Conservation (phyloP, 108 stramenopile species). For the Fragilariopsis cylindrus region DNA sequence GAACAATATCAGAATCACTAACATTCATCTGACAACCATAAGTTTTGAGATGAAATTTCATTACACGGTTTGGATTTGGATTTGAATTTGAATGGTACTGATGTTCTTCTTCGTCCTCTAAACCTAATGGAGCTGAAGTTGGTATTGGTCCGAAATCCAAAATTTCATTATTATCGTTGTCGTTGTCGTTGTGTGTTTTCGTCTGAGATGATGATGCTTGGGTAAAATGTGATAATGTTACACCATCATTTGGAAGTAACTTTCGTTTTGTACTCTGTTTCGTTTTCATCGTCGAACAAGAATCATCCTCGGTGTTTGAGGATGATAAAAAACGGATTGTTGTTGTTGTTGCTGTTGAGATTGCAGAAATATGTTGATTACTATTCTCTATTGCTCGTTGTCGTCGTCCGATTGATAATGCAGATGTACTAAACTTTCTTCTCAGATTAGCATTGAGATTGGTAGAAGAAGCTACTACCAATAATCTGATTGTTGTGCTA, state of each 20-base stretch:
- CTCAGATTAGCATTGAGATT: too few relatives aligned
- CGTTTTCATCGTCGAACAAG: too few relatives aligned
- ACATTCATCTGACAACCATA: slow-evolving; percentile 99
- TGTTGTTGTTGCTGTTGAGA: too few relatives aligned
- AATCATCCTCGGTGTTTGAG: too few relatives aligned
- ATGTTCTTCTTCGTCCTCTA: not conserved
- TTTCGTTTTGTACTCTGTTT: too few relatives aligned
- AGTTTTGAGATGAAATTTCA: slow-evolving; percentile 92
- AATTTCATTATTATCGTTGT: not conserved
- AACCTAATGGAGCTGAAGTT: not conserved
- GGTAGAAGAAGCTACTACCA: too few relatives aligned
- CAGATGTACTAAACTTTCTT: too few relatives aligned
- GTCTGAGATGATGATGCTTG: not conserved
- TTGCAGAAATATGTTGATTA: too few relatives aligned
- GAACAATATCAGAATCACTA: slow-evolving; percentile 94
- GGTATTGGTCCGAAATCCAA: not conserved
- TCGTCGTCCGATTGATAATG: too few relatives aligned
- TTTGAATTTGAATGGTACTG: not conserved
- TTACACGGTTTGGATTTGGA: slow-evolving; percentile 10
- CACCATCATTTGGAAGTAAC: slow-evolving; percentile 40
- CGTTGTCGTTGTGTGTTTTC: not conserved
- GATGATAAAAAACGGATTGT: too few relatives aligned
- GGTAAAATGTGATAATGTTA: slow-evolving; percentile 39
- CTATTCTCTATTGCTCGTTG: too few relatives aligned
- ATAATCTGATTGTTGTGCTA: too few relatives aligned